Evolutionary conservation across 2,329 filamentous ascomycete genomes (phyloP).

Genomic region (Zopfia rhizophila): DNA sequence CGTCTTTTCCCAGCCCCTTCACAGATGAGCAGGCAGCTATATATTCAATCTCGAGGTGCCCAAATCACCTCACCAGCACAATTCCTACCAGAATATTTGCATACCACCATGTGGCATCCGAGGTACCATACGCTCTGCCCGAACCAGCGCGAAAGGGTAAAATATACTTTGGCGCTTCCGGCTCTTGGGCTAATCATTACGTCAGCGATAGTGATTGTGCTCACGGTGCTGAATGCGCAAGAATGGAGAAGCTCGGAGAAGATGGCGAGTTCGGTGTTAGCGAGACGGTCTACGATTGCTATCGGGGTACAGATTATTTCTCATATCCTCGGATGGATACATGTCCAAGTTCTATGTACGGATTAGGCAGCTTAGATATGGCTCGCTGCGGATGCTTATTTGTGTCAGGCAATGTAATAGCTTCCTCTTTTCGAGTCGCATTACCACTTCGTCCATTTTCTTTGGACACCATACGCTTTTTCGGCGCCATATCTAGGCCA

Average conservation of each 20-base stretch:
- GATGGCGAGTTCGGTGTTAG: background rate
- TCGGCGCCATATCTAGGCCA: slow-evolving; percentile 6
- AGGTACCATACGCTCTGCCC: too few relatives aligned
- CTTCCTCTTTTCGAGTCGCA: slow-evolving; percentile 10
- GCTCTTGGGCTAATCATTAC: slow-evolving; percentile 5
- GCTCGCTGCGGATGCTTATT: background rate
- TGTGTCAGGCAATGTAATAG: slow-evolving; percentile 4
- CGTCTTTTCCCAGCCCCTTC: too few relatives aligned
- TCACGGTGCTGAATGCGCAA: slow-evolving; percentile 2
- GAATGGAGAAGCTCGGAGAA: slow-evolving; percentile 13
- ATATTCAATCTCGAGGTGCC: too few relatives aligned
- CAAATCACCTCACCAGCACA: too few relatives aligned
- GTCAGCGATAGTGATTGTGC: slow-evolving; percentile 1
- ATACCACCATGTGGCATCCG: too few relatives aligned
- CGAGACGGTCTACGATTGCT: slow-evolving; percentile 6
- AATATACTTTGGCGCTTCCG: too few relatives aligned
- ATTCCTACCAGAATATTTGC: too few relatives aligned
- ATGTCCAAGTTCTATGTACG: slow-evolving; percentile 9
- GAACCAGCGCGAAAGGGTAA: too few relatives aligned
- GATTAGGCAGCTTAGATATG: too few relatives aligned
- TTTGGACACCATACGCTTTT: slow-evolving; percentile 11
- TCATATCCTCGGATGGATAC: slow-evolving; percentile 2
- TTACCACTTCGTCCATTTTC: slow-evolving; percentile 1
- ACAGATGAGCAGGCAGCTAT: too few relatives aligned
- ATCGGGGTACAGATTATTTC: slow-evolving; percentile 12